A percentile compares a stretch with the other conserved stretches of the same genome.
phyloP scores from a whole-genome alignment of 2,329 filamentous ascomycete genomes.

The Didymella exigua region DNA sequence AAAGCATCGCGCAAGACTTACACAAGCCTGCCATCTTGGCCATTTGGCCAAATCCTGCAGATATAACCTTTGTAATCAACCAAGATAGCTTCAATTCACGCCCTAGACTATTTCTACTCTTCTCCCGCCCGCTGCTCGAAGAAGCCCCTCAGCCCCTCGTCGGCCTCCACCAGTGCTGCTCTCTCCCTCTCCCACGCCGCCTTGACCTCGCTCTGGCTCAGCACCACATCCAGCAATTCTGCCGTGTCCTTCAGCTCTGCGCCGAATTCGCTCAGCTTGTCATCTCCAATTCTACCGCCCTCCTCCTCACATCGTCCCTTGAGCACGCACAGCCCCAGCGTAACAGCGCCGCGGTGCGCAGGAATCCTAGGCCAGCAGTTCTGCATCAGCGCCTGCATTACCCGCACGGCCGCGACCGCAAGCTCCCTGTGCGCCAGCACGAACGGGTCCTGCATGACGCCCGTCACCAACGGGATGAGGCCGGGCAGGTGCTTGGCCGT shows the following conservation, averaged over 20 bases:
- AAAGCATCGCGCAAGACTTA: neutral
- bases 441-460: constrained; percentile 72
- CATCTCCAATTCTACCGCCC: constrained; percentile 19
- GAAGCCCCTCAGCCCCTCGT: constrained; percentile 12
- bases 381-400: constrained; percentile 63
- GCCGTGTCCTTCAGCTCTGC: constrained; percentile 29
- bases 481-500: constrained; percentile 72
- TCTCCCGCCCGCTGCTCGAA: constrained; percentile 9
- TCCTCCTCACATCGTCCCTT: constrained; percentile 39
- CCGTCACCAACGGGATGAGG: constrained; percentile 69
- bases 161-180: constrained; percentile 9
- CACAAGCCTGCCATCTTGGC: neutral
- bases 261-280: constrained; percentile 4
- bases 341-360: constrained; percentile 66
- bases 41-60: neutral
- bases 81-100: constrained; percentile 1
- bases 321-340: constrained; percentile 60
- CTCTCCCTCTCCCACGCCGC: constrained; percentile 27
- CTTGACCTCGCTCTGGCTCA: constrained; percentile 22
- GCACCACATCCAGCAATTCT: constrained; percentile 36
- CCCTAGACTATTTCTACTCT: neutral
- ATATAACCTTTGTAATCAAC: neutral
- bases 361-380: constrained; percentile 73
- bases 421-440: constrained; percentile 60
- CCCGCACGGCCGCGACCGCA: constrained; percentile 59